These are phyloP conservation scores for Picochlorum sp. DNA, from an alignment of 139 green algal genomes.

Conservation along the genomic window DNA sequence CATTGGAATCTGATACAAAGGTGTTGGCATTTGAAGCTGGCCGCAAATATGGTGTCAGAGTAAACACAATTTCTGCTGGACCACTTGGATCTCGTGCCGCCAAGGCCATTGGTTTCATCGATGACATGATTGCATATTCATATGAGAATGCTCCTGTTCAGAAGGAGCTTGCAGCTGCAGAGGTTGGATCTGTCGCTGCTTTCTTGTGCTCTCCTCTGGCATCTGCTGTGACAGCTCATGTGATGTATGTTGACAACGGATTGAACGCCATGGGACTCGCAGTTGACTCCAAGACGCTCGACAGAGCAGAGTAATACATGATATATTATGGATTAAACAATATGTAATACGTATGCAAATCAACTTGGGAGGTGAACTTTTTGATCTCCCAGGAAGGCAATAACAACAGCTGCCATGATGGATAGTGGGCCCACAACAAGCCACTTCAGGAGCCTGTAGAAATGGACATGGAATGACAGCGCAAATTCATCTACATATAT, in stretches of 20 bases:
- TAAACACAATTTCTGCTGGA: conserved; percentile 83
- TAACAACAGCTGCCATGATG: conserved; percentile 17
- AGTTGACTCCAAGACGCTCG: conserved; percentile 57
- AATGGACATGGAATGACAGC: conserved; percentile 91
- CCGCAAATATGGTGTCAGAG: conserved; percentile 76
- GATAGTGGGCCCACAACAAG: conserved; percentile 51
- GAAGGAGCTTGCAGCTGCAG: conserved; percentile 80
- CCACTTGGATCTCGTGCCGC: conserved; percentile 89
- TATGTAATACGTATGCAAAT: conserved; percentile 3
- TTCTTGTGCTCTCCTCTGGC: conserved; percentile 93
- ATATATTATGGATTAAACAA: conserved; percentile 13
- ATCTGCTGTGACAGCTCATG: conserved; percentile 66
- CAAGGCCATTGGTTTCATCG: conserved; percentile 99
- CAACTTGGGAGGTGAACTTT: background rate
- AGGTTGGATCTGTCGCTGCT: conserved; percentile 73
- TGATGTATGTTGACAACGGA: conserved; percentile 60
- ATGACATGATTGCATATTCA: conserved; percentile 96
- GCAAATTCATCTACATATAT: conserved; percentile 74
- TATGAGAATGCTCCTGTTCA: conserved; percentile 90
- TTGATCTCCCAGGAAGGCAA: conserved; percentile 8
- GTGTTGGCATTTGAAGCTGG: conserved; percentile 97
- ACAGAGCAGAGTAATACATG: conserved; percentile 26
- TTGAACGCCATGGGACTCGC: conserved; percentile 92
- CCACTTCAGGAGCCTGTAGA: conserved; percentile 78
- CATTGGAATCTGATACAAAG: conserved; percentile 91